A percentile compares a stretch with the other conserved stretches of the same genome.
These are phyloP conservation scores for Reutealis trisperma DNA, from an alignment of 345 rosid genomes.

Conservation along the genomic window DNA sequence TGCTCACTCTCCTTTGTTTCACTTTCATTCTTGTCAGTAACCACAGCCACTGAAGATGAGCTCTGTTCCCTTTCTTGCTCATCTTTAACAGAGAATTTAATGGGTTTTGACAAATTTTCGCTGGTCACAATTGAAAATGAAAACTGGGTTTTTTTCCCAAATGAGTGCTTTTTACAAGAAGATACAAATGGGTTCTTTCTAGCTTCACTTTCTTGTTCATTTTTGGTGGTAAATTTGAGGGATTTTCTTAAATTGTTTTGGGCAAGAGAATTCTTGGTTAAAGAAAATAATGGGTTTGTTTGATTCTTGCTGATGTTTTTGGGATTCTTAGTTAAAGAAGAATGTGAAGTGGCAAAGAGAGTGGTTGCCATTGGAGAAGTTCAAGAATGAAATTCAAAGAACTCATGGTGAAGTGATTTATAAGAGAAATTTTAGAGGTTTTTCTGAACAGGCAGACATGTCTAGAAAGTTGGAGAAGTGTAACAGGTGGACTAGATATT, in stretches of 20 bases:
- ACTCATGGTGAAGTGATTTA: neutral
- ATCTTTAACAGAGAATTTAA: constrained; percentile 42
- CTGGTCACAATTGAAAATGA: constrained; percentile 10
- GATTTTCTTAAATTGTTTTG: neutral
- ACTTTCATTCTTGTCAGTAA: constrained; percentile 33
- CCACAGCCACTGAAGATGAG: constrained; percentile 50
- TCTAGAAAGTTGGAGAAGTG: constrained; percentile 22
- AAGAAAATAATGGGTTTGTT: neutral
- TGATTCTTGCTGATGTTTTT: neutral
- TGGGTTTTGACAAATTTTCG: constrained; percentile 2
- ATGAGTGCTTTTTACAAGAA: neutral
- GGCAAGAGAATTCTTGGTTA: neutral
- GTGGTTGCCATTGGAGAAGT: constrained; percentile 14
- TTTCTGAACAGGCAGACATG: neutral
- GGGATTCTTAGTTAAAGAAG: neutral
- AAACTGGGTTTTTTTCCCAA: constrained; percentile 10
- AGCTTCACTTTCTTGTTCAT: neutral
- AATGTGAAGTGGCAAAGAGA: constrained; percentile 1
- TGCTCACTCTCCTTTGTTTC: constrained; percentile 22
- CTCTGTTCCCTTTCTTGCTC: constrained; percentile 43
- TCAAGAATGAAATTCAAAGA: neutral
- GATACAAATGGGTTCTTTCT: neutral
- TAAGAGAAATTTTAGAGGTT: neutral
- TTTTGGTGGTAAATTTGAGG: neutral
- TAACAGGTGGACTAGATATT: neutral